Evolutionary conservation across 768 basidiomycete genomes (phyloP).

Genomic region (Naematelia aurantialba): DNA sequence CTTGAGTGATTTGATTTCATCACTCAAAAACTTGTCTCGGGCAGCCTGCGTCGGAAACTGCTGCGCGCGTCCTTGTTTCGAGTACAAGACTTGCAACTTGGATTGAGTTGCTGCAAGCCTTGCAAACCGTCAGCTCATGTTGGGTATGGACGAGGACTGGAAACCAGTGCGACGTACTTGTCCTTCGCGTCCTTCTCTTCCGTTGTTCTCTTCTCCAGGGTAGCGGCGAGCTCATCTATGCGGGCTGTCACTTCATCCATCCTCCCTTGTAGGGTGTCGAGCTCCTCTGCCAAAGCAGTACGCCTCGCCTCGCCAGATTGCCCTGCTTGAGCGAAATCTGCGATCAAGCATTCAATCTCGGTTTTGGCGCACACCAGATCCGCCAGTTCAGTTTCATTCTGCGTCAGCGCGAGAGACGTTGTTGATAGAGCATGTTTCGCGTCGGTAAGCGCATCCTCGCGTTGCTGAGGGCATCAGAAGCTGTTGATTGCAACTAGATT

Average conservation of each 20-base stretch:
- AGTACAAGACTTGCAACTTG: conserved; percentile 68
- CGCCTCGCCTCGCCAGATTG: conserved; percentile 65
- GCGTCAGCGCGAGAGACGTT: conserved; percentile 64
- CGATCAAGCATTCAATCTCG: conserved; percentile 76
- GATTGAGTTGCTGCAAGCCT: conserved; percentile 72
- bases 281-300: conserved; percentile 63
- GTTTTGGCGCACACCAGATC: conserved; percentile 81
- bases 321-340: conserved; percentile 68
- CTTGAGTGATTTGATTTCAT: conserved; percentile 70
- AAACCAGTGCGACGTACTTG: conserved; percentile 51
- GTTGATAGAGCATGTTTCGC: conserved; percentile 70
- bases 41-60: conserved; percentile 79
- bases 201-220: conserved; percentile 62
- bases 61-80: conserved; percentile 82
- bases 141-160: too few species aligned
- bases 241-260: conserved; percentile 63
- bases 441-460: conserved; percentile 69
- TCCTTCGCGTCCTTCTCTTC: conserved; percentile 54
- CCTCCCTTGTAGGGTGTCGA: conserved; percentile 60
- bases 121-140: conserved; percentile 3
- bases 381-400: conserved; percentile 75
- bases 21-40: conserved; percentile 74
- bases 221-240: conserved; percentile 64
- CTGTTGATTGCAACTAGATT: background rate
- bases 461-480: conserved; percentile 54